Percentiles rank a stretch among this genome's conserved stretches.
Conservation (phyloP, 306 rosid genomes). For the Phaseolus lunatus region DNA sequence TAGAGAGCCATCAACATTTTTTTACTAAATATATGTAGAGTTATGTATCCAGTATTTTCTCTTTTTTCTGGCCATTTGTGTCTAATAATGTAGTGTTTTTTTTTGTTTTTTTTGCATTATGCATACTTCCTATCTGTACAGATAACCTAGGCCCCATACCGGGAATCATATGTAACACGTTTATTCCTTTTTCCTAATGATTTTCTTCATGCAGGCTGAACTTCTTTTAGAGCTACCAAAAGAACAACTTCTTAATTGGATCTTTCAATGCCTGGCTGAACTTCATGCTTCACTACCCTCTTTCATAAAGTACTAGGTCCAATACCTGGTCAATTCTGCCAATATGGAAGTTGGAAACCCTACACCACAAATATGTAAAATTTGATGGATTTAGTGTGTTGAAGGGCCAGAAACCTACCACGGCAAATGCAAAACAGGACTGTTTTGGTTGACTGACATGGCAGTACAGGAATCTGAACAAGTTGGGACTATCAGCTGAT, state of each 20-base stretch:
- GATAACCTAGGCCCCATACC: background rate
- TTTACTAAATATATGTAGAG: constrained; percentile 26
- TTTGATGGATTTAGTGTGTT: constrained; percentile 10
- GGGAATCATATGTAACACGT: constrained; percentile 1
- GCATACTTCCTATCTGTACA: background rate
- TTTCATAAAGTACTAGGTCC: constrained; percentile 73
- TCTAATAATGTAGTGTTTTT: background rate
- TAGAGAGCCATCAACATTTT: no score
- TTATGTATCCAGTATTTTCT: background rate
- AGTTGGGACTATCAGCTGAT: constrained; percentile 35
- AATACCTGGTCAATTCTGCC: constrained; percentile 33
- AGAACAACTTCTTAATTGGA: constrained; percentile 92
- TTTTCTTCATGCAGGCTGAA: constrained; percentile 71
- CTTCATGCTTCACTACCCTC: constrained; percentile 92
- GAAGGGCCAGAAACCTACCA: constrained; percentile 26
- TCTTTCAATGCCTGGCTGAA: constrained; percentile 89
- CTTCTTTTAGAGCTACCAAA: constrained; percentile 95
- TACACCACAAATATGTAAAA: constrained; percentile 18
- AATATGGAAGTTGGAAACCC: constrained; percentile 33
- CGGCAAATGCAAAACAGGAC: constrained; percentile 34
- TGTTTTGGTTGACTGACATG: constrained; percentile 40
- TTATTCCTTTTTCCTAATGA: constrained; percentile 18
- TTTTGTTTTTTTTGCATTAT: background rate
- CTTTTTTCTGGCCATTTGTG: background rate
- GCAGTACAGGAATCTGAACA: constrained; percentile 36